These are phyloP conservation scores for Debaryomyces psychrophilus DNA, from an alignment of 1,139 yeast species.

Conservation along the genomic window DNA sequence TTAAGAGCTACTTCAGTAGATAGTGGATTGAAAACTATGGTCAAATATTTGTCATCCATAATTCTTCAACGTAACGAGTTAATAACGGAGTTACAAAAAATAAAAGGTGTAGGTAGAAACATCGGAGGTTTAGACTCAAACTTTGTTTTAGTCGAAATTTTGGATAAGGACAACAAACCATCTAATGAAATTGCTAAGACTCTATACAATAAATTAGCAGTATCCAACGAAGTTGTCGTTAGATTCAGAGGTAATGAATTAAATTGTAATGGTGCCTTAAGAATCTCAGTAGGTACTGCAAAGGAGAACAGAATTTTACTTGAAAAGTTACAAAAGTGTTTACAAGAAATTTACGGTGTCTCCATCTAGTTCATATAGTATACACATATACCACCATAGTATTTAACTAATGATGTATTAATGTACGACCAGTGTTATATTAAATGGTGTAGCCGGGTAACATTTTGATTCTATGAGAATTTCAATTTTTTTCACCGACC, in stretches of 20 bases:
- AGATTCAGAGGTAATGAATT: slow-evolving; percentile 89
- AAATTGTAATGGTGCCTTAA: slow-evolving; percentile 84
- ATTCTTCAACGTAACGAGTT: slow-evolving; percentile 58
- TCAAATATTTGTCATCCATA: slow-evolving; percentile 52
- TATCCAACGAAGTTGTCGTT: slow-evolving; percentile 74
- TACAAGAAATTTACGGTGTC: slow-evolving; percentile 16
- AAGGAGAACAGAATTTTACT: slow-evolving; percentile 69
- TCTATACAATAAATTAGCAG: slow-evolving; percentile 72
- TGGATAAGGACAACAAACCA: slow-evolving; percentile 63
- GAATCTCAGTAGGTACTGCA: slow-evolving; percentile 84
- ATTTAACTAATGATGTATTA: not conserved
- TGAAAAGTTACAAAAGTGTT: slow-evolving; percentile 42
- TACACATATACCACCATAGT: not conserved
- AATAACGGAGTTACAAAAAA: slow-evolving; percentile 51
- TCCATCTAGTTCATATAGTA: not conserved
- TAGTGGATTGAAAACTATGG: slow-evolving; percentile 62
- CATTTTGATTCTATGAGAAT: not conserved
- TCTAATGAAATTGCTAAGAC: slow-evolving; percentile 68
- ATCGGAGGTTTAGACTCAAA: slow-evolving; percentile 91
- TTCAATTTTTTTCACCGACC: slow-evolving; percentile 9
- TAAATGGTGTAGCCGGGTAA: slow-evolving; percentile 3
- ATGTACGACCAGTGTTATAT: not conserved
- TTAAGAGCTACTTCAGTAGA: slow-evolving; percentile 64
- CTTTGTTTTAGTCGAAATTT: slow-evolving; percentile 73
- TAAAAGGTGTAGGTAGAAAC: slow-evolving; percentile 68